These are phyloP conservation scores for Jacaranda copaia DNA, from an alignment of 257 asterid species.

Conservation along the genomic window DNA sequence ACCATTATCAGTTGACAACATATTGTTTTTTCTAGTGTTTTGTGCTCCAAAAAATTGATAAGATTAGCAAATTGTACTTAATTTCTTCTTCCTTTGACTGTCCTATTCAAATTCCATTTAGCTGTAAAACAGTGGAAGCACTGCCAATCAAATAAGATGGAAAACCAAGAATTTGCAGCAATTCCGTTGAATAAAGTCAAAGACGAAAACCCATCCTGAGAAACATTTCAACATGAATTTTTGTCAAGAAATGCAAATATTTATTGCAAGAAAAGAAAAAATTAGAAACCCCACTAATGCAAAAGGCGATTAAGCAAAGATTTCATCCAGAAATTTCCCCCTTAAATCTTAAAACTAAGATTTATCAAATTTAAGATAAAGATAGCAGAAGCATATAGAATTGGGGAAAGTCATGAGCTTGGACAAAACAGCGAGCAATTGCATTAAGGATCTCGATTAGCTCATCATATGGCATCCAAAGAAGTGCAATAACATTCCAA, in stretches of 20 bases:
- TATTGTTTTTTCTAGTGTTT: conserved; percentile 32
- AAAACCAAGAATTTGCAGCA: neutral
- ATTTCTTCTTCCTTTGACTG: neutral
- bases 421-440: neutral
- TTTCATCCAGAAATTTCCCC: neutral
- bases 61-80: neutral
- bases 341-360: neutral
- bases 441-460: neutral
- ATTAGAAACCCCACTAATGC: conserved; percentile 8
- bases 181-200: neutral
- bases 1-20: conserved; percentile 62
- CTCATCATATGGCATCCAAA: neutral
- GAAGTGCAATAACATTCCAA: neutral
- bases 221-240: neutral
- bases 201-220: neutral
- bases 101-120: conserved; percentile 15
- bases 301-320: neutral
- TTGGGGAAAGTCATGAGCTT: neutral
- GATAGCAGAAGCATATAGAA: neutral
- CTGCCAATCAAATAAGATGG: conserved; percentile 6
- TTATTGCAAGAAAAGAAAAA: conserved; percentile 24
- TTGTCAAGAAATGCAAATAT: neutral
- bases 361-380: neutral
- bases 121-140: conserved; percentile 34
- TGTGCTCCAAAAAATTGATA: conserved; percentile 7